phyloP scores from a whole-genome alignment of 306 rosid genomes.

The Neltuma alba region DNA sequence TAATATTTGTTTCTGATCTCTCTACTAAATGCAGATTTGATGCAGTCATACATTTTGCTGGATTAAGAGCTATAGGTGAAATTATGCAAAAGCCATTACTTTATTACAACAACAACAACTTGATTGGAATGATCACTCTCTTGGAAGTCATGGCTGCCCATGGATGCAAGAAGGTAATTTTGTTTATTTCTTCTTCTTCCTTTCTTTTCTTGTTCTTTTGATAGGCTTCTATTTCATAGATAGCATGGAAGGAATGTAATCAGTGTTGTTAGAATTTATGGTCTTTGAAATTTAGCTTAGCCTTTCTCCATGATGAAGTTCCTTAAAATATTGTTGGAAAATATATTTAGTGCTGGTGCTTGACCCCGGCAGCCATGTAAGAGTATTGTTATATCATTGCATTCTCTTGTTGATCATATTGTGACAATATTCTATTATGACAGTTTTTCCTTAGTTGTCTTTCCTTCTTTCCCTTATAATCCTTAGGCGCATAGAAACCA shows the following conservation, averaged over 20 bases:
- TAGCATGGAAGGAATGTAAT: conserved; percentile 38
- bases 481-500: not conserved
- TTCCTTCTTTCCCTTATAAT: not conserved
- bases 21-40: conserved; percentile 64
- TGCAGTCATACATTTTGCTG: conserved; percentile 93
- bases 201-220: not conserved
- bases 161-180: conserved; percentile 72
- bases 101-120: conserved; percentile 82
- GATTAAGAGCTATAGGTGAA: conserved; percentile 93
- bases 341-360: not conserved
- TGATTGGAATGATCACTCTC: conserved; percentile 80
- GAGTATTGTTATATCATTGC: not conserved
- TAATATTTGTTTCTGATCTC: not conserved
- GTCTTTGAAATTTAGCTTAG: not conserved
- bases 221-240: conserved; percentile 16
- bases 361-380: not conserved
- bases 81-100: conserved; percentile 85
- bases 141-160: conserved; percentile 96
- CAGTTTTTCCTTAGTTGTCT: not conserved
- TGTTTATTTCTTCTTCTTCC: not conserved
- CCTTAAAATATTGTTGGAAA: not conserved
- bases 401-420: not conserved
- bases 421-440: not conserved
- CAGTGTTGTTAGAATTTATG: not conserved
- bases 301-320: not conserved